Conservation (phyloP, 2,329 filamentous ascomycete species). For the Thyridium curvatum region DNA sequence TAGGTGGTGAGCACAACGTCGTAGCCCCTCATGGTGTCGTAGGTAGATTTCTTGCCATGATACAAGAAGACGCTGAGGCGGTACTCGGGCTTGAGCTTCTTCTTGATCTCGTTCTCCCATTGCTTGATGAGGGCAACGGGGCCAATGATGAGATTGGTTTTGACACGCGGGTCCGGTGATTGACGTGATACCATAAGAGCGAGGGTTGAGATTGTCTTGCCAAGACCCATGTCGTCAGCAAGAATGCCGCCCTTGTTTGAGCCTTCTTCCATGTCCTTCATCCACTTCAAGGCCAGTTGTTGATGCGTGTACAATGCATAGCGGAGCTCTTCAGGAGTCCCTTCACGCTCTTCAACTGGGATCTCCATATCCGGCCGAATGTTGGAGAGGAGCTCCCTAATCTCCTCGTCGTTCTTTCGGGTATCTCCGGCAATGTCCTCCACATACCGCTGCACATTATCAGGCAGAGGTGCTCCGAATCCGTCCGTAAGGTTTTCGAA, state of each 20-base stretch:
- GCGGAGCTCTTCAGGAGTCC: constrained; percentile 63
- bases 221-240: constrained; percentile 77
- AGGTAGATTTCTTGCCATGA: constrained; percentile 60
- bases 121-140: constrained; percentile 76
- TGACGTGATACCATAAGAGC: constrained; percentile 66
- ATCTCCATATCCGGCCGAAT: constrained; percentile 68
- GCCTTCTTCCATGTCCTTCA: constrained; percentile 67
- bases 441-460: constrained; percentile 23
- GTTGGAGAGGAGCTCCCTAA: constrained; percentile 64
- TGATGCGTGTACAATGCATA: constrained; percentile 75
- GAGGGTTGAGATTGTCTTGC: constrained; percentile 78
- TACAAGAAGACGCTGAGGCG: constrained; percentile 61
- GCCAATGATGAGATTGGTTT: constrained; percentile 78
- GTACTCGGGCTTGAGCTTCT: constrained; percentile 56
- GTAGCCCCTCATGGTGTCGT: constrained; percentile 53
- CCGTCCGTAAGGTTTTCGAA: constrained; percentile 25
- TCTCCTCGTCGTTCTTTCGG: constrained; percentile 49
- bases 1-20: constrained; percentile 79
- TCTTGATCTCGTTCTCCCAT: constrained; percentile 74
- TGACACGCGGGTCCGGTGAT: constrained; percentile 43
- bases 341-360: constrained; percentile 53
- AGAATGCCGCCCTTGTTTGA: constrained; percentile 73
- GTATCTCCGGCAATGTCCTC: constrained; percentile 29
- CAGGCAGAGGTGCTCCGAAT: constrained; percentile 26
- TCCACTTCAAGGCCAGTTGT: constrained; percentile 69